These are phyloP conservation scores for Tubosaeta brunneosetosa DNA, from an alignment of 768 basidiomycete species.

Conservation along the genomic window DNA sequence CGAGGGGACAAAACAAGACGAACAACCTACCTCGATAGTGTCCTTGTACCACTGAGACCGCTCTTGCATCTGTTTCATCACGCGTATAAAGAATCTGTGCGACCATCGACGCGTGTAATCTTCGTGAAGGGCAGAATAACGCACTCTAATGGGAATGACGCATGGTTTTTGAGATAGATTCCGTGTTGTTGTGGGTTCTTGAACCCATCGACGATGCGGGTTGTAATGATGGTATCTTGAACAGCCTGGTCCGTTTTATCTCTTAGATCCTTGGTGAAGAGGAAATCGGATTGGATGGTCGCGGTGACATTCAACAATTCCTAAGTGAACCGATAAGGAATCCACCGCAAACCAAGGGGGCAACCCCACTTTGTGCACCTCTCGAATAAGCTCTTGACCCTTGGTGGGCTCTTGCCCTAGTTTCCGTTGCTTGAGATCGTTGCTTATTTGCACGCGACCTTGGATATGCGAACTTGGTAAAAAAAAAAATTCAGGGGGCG, in stretches of 20 bases:
- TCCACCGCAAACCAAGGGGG: neutral
- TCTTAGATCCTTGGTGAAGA: slow-evolving; percentile 66
- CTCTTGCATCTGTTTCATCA: slow-evolving; percentile 68
- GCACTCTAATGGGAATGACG: slow-evolving; percentile 78
- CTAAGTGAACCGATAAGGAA: slow-evolving; percentile 35
- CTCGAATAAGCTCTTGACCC: slow-evolving; percentile 63
- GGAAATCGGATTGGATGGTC: slow-evolving; percentile 61
- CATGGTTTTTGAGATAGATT: slow-evolving; percentile 69
- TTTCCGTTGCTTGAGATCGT: slow-evolving; percentile 71
- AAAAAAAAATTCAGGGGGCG: slow-evolving; percentile 10
- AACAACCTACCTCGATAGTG: slow-evolving; percentile 62
- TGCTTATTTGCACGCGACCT: slow-evolving; percentile 74
- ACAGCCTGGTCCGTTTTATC: slow-evolving; percentile 72
- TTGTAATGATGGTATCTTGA: slow-evolving; percentile 75
- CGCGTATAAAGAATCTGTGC: slow-evolving; percentile 64
- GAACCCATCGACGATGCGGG: slow-evolving; percentile 74
- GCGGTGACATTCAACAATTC: slow-evolving; percentile 61
- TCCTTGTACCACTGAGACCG: slow-evolving; percentile 73
- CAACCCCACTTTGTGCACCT: slow-evolving; percentile 56
- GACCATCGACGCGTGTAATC: neutral
- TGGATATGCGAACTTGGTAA: slow-evolving; percentile 59
- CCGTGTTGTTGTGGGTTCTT: slow-evolving; percentile 68
- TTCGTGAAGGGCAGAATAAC: slow-evolving; percentile 21
- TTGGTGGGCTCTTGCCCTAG: slow-evolving; percentile 71
- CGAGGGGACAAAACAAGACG: neutral